Base-by-base conservation (phyloP, 169 alveolate species). In the Plasmodium vivax region DNA sequence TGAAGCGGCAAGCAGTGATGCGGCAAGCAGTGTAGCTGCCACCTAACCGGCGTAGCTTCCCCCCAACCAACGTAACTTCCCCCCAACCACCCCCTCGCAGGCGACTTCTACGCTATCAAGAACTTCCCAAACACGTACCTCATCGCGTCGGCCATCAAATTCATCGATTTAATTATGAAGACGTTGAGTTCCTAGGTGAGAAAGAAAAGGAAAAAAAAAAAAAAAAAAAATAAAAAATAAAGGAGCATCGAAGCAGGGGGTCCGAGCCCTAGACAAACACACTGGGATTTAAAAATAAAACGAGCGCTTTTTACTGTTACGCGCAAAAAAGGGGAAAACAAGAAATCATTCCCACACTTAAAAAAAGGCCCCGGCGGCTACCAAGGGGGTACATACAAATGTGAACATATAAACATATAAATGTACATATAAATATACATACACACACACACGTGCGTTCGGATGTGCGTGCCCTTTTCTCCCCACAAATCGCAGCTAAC, bases 101-200 rank as follows among this genome's bases (percentile, higher is more conserved):
- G 94, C 30, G 94, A 90, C 2, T 90, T 90, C 38, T 90, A 90
- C 73, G 94, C 71, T 16, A 90, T 90, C 19, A 90, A 90, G 45
- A 90, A 80, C 43, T 90, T 62, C 73, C 94, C 94, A 12, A 79
- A 90, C 36, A 90, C 94, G 45, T 90, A 90, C 80, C 74, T 90
- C 30, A 73, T 90, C 74, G 34, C 91, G 19, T 79, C 94, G 14
- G 94, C 94, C 51, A 80, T 90, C 27, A 90, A 90, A 36, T 90
- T 80, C 82, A 90, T 90, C 27, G 94, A 90, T 79, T 80, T 90
- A 80, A 54, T 80, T 80, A 74, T 62, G 38, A 90, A 90, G 83
- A 80, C 45, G 14, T 38, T 90, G 82, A 80, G 30, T 80, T 41
- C 51, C 47, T 85, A 77, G 51, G 62, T 56, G 82, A 36, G 45